These are phyloP conservation scores for Wickerhamomyces queroliae DNA, from an alignment of 805 yeast species.

Conservation along the genomic window DNA sequence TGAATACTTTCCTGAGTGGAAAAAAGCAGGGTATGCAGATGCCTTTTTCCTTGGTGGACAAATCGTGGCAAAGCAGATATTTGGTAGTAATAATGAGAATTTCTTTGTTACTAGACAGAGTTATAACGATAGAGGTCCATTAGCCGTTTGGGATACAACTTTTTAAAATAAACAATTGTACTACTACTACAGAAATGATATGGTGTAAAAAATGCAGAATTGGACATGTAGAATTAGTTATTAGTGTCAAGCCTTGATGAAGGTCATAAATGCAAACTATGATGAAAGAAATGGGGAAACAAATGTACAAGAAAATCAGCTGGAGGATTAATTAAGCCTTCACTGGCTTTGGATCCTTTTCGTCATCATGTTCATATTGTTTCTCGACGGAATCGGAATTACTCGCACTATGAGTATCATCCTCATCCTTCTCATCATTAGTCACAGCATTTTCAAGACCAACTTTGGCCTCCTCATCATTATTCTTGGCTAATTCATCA, in stretches of 20 bases:
- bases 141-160: constrained; percentile 66
- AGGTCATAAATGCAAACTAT: no score
- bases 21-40: constrained; percentile 70
- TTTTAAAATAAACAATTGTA: constrained; percentile 19
- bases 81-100: constrained; percentile 52
- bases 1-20: constrained; percentile 95
- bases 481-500: background rate
- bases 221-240: no score
- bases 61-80: constrained; percentile 81
- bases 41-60: constrained; percentile 81
- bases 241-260: no score
- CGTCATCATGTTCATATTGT: background rate
- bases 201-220: no score
- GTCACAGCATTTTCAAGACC: no score
- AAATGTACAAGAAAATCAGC: no score
- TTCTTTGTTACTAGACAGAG: constrained; percentile 62
- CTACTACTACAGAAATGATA: background rate
- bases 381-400: background rate
- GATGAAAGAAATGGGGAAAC: no score
- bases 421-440: no score
- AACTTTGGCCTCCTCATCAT: background rate
- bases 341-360: no score
- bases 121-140: constrained; percentile 78
- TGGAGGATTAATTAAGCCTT: no score
- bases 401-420: background rate